A percentile compares a stretch with the other conserved stretches of the same genome.
Conservation (phyloP, 768 basidiomycete genomes). For the Tricholoma matsutake region DNA sequence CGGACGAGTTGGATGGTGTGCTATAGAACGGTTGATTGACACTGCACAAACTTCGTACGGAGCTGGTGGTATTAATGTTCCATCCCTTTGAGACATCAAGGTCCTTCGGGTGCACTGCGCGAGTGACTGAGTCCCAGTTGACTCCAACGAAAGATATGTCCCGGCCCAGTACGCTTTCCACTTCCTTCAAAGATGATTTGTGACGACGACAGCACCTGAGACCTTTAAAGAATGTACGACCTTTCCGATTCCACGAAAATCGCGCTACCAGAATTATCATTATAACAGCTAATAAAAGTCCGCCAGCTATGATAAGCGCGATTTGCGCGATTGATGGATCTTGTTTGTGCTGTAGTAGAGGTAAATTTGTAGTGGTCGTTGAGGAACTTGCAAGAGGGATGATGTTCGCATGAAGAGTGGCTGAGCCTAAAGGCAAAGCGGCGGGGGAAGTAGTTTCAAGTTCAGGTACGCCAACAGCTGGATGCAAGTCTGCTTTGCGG, state of each 20-base stretch:
- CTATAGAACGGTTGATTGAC: neutral
- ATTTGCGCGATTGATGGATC: neutral
- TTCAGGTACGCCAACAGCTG: neutral
- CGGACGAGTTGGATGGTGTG: neutral
- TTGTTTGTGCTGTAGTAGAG: neutral
- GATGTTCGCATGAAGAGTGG: conserved; percentile 20
- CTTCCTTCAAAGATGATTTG: neutral
- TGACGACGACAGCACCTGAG: neutral
- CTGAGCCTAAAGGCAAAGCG: neutral
- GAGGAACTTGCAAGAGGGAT: conserved; percentile 5
- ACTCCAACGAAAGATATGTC: conserved; percentile 4
- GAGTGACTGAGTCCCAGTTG: conserved; percentile 14
- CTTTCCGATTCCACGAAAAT: neutral
- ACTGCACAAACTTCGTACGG: neutral
- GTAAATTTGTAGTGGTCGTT: conserved; percentile 1
- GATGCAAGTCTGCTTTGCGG: neutral
- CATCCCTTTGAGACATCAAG: neutral
- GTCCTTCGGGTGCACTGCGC: conserved; percentile 13
- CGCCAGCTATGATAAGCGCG: conserved; percentile 3
- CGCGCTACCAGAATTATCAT: conserved; percentile 4
- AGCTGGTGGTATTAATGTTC: neutral
- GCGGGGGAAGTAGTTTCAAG: neutral
- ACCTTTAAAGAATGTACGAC: neutral
- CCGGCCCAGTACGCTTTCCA: neutral
- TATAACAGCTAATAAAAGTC: neutral